Base-by-base conservation (phyloP, 768 basidiomycete genomes). In the Clathrus columnatus region DNA sequence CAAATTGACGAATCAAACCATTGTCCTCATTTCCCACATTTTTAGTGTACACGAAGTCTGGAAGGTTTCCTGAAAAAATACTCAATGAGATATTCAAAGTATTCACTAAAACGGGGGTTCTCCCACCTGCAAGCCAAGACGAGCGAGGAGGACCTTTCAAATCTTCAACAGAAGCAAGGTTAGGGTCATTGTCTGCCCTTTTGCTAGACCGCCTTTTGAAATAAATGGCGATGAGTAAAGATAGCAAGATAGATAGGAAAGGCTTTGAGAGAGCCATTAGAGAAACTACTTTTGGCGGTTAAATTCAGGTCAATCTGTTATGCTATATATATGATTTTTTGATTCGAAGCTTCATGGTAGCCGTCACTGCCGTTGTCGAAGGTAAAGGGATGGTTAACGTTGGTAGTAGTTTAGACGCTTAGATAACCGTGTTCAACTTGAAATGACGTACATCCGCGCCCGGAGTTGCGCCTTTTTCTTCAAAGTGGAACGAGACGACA, bases 101-200 rank as follows among this genome's bases (percentile, higher is more conserved):
- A n/a, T 11, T 14, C 7, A 36, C 14, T 14, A 4, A 50, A 24
- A 14, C 20, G 10, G 23, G 8, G 24, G 8, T 20, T 45, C 17
- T 20, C n/a, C n/a, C n/a, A 54, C 52, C 52, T 46, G 44, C 44
- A 54, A 54, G 41, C 52, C 52, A 54, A 8, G 52, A 46, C 8
- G 27, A 27, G 7, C 18, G 16, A 20, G 52, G 42, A 43, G 44
- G 52, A n/a, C 52, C 52, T 21, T 20, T 16, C 21, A 51, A 20
- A 20, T 51, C 5, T 7, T n/a, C 24, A 2, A 50, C 5, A 36
- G 36, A 36, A 5, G 4, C 4, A 11, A 36, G 14, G 36, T 11
- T 36, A 5, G 36, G n/a, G n/a, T 4, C 36, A 36, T 36, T 36
- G n/a, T n/a, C n/a, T n/a, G n/a, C n/a, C n/a, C n/a, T n/a, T 11